A percentile compares a stretch with the other conserved stretches of the same genome.
Evolutionary conservation across 2,329 filamentous ascomycete genomes (phyloP).

Genomic region (Conoideocrella luteorostrata): DNA sequence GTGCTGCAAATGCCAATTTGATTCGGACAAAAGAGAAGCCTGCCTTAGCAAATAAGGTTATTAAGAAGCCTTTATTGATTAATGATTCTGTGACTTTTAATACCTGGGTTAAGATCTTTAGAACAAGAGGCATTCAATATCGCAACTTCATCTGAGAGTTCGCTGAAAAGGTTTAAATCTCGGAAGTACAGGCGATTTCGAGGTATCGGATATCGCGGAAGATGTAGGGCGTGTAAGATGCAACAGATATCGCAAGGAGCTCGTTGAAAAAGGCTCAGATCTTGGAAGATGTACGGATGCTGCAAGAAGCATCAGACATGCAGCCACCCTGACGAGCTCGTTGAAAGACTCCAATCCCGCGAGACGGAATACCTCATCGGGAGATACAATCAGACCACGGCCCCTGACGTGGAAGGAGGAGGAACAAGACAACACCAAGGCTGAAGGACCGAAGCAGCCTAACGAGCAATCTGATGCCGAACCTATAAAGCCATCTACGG

Average conservation of each 20-base stretch:
- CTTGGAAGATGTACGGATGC: no score
- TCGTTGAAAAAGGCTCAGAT: no score
- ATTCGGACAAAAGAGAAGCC: background rate
- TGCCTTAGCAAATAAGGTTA: background rate
- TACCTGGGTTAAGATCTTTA: background rate
- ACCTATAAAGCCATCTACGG: conserved; percentile 55
- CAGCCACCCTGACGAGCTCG: no score
- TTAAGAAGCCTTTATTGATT: background rate
- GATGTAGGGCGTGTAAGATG: no score
- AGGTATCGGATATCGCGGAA: no score
- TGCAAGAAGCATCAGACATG: no score
- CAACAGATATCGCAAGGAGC: no score
- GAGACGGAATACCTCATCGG: conserved; percentile 45
- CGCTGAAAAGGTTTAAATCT: no score
- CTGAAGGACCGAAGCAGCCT: conserved; percentile 11
- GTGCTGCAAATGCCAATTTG: background rate
- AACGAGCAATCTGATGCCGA: conserved; percentile 17
- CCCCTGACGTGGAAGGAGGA: conserved; percentile 33
- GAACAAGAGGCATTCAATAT: no score
- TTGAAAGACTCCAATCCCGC: no score
- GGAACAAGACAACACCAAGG: conserved; percentile 21
- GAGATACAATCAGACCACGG: conserved; percentile 26
- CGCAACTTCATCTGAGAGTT: no score
- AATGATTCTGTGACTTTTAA: background rate
- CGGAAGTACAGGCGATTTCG: no score